Evolutionary conservation across 768 basidiomycete genomes (phyloP).

Genomic region (Pleurotus cornucopiae): DNA sequence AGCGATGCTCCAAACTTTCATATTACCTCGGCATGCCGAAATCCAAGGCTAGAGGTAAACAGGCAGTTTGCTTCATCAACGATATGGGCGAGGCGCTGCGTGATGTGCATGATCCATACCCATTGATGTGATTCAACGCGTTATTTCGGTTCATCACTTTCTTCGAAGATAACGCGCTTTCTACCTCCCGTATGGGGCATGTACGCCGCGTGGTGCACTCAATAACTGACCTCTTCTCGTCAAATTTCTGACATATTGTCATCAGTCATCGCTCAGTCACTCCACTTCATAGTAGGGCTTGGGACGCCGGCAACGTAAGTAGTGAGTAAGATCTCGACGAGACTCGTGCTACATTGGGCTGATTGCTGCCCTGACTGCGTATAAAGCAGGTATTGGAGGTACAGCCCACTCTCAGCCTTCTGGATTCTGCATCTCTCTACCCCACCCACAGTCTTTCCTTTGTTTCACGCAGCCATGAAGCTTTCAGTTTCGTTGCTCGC

Average conservation of each 20-base stretch:
- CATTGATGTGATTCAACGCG: neutral
- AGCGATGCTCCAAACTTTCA: neutral
- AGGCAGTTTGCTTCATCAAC: neutral
- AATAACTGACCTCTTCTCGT: neutral
- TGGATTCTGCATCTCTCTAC: neutral
- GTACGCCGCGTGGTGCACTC: neutral
- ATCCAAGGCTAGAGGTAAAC: neutral
- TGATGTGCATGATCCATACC: too few relatives aligned
- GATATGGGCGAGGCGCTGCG: too few relatives aligned
- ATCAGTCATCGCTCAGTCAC: neutral
- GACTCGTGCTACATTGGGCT: neutral
- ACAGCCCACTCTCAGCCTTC: neutral
- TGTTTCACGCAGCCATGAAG: neutral
- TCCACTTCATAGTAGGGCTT: neutral
- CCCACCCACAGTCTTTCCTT: conserved; percentile 1
- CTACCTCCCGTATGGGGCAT: neutral
- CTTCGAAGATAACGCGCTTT: neutral
- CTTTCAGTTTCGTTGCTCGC: neutral
- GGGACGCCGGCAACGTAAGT: neutral
- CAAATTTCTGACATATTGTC: neutral
- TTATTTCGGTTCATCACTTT: neutral
- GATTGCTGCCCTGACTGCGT: neutral
- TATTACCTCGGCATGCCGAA: neutral
- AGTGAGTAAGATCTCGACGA: neutral
- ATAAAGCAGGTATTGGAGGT: neutral